Conservation (phyloP, 306 rosid species). For the apple (Malus domestica) region ASM211411v1 NC_041795.1:27977501-27978000, state of each 20-base stretch:
- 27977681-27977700: not conserved
- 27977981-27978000: too few species aligned
- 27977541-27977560: not conserved
- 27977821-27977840: not conserved
- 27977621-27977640: not conserved
- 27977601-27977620: not conserved
- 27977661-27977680: not conserved
- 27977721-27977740: conserved; percentile 11
- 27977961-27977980: too few species aligned
- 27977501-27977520: not conserved
- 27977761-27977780: conserved; percentile 4
- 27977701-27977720: not conserved
- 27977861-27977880: conserved; percentile 26
- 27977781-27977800: conserved; percentile 12
- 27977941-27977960: too few species aligned
- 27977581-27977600: not conserved
- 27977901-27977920: too few species aligned
- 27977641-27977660: not conserved
- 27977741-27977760: not conserved
- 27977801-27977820: conserved; percentile 2
- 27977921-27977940: too few species aligned
- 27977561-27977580: not conserved
- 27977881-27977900: not conserved
- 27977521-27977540: not conserved
- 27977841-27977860: conserved; percentile 20